Percentiles rank a stretch among this genome's conserved stretches.
These are phyloP conservation scores for Chalciporus piperatoides DNA, from an alignment of 1,284 basidiomycete genomes.

Conservation along the genomic window DNA sequence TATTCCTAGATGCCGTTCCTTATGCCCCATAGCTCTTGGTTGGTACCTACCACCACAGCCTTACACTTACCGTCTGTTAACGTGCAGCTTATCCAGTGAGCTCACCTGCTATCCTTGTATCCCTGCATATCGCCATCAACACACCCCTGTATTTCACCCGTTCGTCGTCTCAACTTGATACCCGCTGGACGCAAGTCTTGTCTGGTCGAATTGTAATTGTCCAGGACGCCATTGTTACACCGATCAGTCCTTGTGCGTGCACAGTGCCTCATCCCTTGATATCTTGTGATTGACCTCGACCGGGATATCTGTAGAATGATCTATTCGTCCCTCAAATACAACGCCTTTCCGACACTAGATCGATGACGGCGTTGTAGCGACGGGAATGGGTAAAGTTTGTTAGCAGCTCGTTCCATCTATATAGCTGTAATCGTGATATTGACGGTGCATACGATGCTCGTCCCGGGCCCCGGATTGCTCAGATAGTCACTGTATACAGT, in stretches of 20 bases:
- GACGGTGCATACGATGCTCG: conserved; percentile 1
- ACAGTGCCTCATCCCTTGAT: neutral
- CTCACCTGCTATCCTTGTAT: conserved; percentile 14
- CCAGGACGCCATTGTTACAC: conserved; percentile 1
- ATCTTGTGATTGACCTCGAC: neutral
- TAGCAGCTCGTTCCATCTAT: conserved; percentile 1
- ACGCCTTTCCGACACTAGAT: neutral
- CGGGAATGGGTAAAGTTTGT: conserved; percentile 10
- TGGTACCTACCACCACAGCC: conserved; percentile 15
- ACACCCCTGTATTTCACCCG: conserved; percentile 16
- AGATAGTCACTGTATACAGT: too few relatives aligned
- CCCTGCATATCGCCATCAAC: conserved; percentile 11
- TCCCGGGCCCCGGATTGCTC: neutral
- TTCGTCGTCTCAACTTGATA: conserved; percentile 5
- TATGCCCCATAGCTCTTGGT: conserved; percentile 7
- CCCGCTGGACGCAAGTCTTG: neutral
- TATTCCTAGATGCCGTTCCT: conserved; percentile 5
- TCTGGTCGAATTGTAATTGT: conserved; percentile 3
- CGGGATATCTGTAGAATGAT: conserved; percentile 9
- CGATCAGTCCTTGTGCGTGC: conserved; percentile 20
- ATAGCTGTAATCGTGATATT: conserved; percentile 15
- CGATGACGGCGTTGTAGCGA: neutral
- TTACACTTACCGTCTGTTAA: conserved; percentile 13
- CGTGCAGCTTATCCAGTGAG: conserved; percentile 15
- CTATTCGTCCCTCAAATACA: neutral